These are phyloP conservation scores for Aspergillus pseudoviridinutans DNA, from an alignment of 2,329 filamentous ascomycete genomes.

Conservation along the genomic window DNA sequence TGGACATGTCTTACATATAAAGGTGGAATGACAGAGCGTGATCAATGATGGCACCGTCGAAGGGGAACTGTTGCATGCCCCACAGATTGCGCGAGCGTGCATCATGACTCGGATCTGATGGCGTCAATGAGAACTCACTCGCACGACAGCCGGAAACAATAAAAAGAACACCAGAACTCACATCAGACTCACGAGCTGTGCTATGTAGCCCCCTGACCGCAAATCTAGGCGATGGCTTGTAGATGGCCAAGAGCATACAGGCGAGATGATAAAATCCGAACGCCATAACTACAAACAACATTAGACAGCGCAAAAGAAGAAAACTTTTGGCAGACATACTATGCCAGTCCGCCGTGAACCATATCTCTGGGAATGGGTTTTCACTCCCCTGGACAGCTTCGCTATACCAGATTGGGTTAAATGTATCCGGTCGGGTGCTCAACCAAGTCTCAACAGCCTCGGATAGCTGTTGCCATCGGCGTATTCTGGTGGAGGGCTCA, in stretches of 20 bases:
- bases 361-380: too few species aligned
- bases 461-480: too few species aligned
- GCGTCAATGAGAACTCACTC: too few species aligned
- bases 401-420: neutral
- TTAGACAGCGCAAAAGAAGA: too few species aligned
- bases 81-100: constrained; percentile 9
- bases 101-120: constrained; percentile 3
- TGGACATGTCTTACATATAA: constrained; percentile 5
- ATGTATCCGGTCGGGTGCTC: too few species aligned
- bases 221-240: constrained; percentile 9
- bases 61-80: constrained; percentile 10
- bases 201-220: constrained; percentile 1
- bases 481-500: neutral
- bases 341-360: too few species aligned
- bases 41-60: constrained; percentile 11
- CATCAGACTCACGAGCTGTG: too few species aligned
- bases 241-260: constrained; percentile 9
- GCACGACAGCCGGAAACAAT: too few species aligned
- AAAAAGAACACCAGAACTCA: too few species aligned
- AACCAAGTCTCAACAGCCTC: too few species aligned
- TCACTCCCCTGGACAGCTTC: too few species aligned
- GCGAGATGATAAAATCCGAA: constrained; percentile 10
- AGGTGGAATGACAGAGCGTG: constrained; percentile 11
- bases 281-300: constrained; percentile 1
- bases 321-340: too few species aligned